These are phyloP conservation scores for Lactarius trivialis DNA, from an alignment of 768 basidiomycete genomes.

Conservation along the genomic window DNA sequence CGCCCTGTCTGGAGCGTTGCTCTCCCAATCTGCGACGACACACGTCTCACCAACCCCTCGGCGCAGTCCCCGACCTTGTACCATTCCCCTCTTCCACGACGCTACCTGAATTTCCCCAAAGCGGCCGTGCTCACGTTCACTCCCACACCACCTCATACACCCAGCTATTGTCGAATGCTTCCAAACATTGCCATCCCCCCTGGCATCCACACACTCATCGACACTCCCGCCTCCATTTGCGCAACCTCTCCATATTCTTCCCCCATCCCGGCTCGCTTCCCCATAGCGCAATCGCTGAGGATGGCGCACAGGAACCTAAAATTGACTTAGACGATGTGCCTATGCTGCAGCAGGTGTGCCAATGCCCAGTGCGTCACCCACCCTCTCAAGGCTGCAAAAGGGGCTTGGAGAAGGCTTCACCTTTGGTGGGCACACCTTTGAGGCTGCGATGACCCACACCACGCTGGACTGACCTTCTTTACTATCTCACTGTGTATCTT, in stretches of 20 bases:
- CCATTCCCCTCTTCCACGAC: slow-evolving; percentile 9
- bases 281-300: slow-evolving; percentile 58
- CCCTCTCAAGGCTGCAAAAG: slow-evolving; percentile 31
- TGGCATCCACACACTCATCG: slow-evolving; percentile 32
- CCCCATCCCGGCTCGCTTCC: slow-evolving; percentile 68
- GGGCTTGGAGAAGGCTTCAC: slow-evolving; percentile 52
- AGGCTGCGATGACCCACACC: too few species aligned
- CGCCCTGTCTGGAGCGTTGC: neutral
- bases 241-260: slow-evolving; percentile 89
- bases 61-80: slow-evolving; percentile 7
- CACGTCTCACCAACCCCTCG: slow-evolving; percentile 3
- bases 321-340: slow-evolving; percentile 29
- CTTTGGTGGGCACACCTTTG: slow-evolving; percentile 59
- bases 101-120: slow-evolving; percentile 8
- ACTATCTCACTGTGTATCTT: too few species aligned
- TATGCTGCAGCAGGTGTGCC: slow-evolving; percentile 1
- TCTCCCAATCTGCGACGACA: slow-evolving; percentile 2
- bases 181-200: slow-evolving; percentile 20
- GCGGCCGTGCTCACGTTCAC: slow-evolving; percentile 1
- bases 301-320: slow-evolving; percentile 50
- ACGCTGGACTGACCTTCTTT: too few species aligned
- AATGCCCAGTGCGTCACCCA: slow-evolving; percentile 40
- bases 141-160: slow-evolving; percentile 16
- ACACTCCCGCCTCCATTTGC: slow-evolving; percentile 77
- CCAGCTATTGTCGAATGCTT: slow-evolving; percentile 4